Base-by-base conservation (phyloP, 2,329 filamentous ascomycete genomes). In the Penicillium sp. region DNA sequence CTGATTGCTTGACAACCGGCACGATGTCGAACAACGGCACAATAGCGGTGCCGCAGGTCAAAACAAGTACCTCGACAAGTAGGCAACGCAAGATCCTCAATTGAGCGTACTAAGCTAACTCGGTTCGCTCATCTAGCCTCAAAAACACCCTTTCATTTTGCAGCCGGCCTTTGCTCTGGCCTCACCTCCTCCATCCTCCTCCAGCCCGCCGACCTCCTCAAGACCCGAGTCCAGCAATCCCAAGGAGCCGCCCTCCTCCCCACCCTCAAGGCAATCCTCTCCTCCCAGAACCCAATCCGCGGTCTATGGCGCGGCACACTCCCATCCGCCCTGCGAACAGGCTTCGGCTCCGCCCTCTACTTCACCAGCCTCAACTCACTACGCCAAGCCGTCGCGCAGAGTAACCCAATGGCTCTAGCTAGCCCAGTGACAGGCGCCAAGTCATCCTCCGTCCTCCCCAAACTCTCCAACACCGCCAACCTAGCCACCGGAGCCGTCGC, bases 151-250 rank as follows among this genome's bases (percentile, higher is more conserved):
- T 92, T 90, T 72, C 94, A 97, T 77, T 96, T 97, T 73, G 76
- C 88, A 62, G 93, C 92, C 59, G 94, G 94, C 59, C 84, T 97
- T 52, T 85, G 85, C 67, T 97, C 92, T 7, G 94, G 94, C 66
- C 82, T 96, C 47, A 84, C 90, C 60, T 94, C 92, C 48, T 92
- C 94, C 51, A 86, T 96, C 55, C 86, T 97, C 51, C 84, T 99
- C 14, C 94, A 99, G 74, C 94, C 94, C 24, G 89, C 94, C 67
- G 94, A 99, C 75, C 87, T 99, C 4, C 86, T 99, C 71, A 99
- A 99, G 76, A 99, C 94, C 29, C 88, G 94, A 44, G 87, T 97
- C 39, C 94, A 99, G 72, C 94, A 97, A 74, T 90, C 90, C 32
- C 85, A 74, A 55, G 81, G 83, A 41, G 83, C 84, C 61, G 85